phyloP scores from a whole-genome alignment of 129 eudicot species.

The Lactuca sativa region DNA sequence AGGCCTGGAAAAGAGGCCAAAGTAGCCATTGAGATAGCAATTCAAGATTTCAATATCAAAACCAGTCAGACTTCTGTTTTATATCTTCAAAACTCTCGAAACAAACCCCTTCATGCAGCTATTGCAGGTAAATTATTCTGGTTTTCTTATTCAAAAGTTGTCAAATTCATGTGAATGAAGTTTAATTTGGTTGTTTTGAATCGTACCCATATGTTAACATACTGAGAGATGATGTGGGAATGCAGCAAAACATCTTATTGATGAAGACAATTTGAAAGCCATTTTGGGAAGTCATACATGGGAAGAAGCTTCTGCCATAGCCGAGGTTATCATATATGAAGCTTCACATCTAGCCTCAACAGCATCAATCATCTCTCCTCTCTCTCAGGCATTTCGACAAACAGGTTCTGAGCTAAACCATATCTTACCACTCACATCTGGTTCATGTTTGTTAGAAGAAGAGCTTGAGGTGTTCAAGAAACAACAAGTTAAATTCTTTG shows the following conservation, averaged over 20 bases:
- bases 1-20: conserved; percentile 49
- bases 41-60: conserved; percentile 31
- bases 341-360: conserved; percentile 19
- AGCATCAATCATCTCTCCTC: conserved; percentile 22
- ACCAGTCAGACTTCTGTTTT: conserved; percentile 20
- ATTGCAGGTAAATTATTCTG: conserved; percentile 37
- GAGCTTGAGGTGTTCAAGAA: conserved; percentile 43
- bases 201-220: background rate
- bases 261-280: conserved; percentile 33
- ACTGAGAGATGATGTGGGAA: background rate
- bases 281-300: conserved; percentile 55
- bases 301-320: conserved; percentile 46
- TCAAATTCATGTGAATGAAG: background rate
- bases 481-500: conserved; percentile 44
- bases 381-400: conserved; percentile 38
- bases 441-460: conserved; percentile 17
- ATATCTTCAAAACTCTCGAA: conserved; percentile 26
- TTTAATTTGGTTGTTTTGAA: background rate
- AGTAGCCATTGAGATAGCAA: conserved; percentile 52
- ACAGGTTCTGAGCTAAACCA: conserved; percentile 28
- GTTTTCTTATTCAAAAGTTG: background rate
- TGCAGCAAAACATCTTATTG: conserved; percentile 25
- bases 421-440: conserved; percentile 38
- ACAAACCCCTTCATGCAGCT: conserved; percentile 40
- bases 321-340: conserved; percentile 43